Conservation (phyloP, 805 yeast genomes). For the Scheffersomyces amazonensis region DNA sequence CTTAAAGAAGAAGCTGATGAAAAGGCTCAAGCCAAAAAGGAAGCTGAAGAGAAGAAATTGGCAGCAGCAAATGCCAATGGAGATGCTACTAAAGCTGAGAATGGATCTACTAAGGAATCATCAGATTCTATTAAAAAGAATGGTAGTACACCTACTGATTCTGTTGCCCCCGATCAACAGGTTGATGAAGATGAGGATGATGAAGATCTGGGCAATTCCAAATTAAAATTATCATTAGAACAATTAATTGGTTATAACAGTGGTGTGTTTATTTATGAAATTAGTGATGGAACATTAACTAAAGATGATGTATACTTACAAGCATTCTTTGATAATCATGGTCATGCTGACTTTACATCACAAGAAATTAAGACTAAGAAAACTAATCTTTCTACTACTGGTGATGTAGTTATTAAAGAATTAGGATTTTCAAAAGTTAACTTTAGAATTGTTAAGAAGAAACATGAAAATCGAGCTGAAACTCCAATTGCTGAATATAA, state of each 20-base stretch:
- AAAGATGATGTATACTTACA: slow-evolving; percentile 66
- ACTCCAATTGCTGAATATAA: slow-evolving; percentile 60
- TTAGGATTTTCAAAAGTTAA: slow-evolving; percentile 68
- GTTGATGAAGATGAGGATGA: slow-evolving; percentile 32
- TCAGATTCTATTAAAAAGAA: slow-evolving; percentile 17
- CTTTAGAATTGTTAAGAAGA: slow-evolving; percentile 59
- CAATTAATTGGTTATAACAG: slow-evolving; percentile 58
- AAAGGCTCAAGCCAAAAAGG: slow-evolving; percentile 30
- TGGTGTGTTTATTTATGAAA: slow-evolving; percentile 73
- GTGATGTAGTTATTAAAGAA: slow-evolving; percentile 76
- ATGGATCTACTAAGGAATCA: slow-evolving; percentile 3
- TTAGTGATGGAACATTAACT: slow-evolving; percentile 56
- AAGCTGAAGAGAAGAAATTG: slow-evolving; percentile 26
- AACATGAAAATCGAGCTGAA: slow-evolving; percentile 51
- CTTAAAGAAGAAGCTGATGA: slow-evolving; percentile 52
- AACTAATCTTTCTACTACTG: slow-evolving; percentile 42
- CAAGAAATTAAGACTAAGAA: slow-evolving; percentile 47
- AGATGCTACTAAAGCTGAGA: slow-evolving; percentile 8
- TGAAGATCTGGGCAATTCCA: slow-evolving; percentile 27
- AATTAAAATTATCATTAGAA: slow-evolving; percentile 51
- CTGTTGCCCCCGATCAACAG: slow-evolving; percentile 22
- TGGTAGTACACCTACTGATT: slow-evolving; percentile 14
- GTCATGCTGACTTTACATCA: slow-evolving; percentile 61
- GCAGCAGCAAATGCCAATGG: slow-evolving; percentile 25
- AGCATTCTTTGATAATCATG: slow-evolving; percentile 71